Base-by-base conservation (phyloP, 495 filamentous ascomycete species). In the Penicillium alfredii region DNA sequence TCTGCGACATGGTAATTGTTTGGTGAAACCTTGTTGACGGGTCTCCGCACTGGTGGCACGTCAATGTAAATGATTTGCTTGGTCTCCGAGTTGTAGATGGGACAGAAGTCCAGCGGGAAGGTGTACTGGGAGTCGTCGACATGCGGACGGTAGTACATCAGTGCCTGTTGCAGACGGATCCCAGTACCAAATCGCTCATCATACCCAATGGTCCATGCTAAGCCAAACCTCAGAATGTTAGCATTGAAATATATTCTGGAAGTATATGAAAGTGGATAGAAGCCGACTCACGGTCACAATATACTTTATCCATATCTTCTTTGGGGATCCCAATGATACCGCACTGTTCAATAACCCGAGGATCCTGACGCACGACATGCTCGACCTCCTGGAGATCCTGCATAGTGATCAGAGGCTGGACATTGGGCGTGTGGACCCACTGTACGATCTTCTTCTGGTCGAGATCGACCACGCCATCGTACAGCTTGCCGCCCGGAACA, bases 201-300 rank as follows among this genome's bases (percentile, higher is more conserved):
- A 49, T 87, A 94, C 12, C 89, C 89, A 62, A 96, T 94, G 9
- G 89, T 94, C 89, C 89, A 96, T 8, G 89, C 86, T 85, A 45
- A 3, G 30, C 11, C 4, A 9, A 25, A n/a, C 8, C 2, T 25
- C 3, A 25, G 23, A 8, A 25, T n/a, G 3, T 25, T 1, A n/a
- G 8, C 23, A 25, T 25, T n/a, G 5, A 42, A 13, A 13, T 10
- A 6, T 9, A 24, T 27, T 4, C 23, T 34, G 15, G 10, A 11
- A 28, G 12, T 9, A 27, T 9, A 19, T 2, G 28, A 14, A 37
- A 4, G 17, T 15, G 16, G n/a, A n/a, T n/a, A n/a, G n/a, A n/a
- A 4, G 5, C 3, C 23, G 4, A 77, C 80, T 68, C 57, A 86
- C 81, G 82, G 55, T 88, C 84, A 62, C 87, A 93, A 60, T 92